Base-by-base conservation (phyloP, 2,329 filamentous ascomycete species). In the Sporothrix pseudoabietina region DNA sequence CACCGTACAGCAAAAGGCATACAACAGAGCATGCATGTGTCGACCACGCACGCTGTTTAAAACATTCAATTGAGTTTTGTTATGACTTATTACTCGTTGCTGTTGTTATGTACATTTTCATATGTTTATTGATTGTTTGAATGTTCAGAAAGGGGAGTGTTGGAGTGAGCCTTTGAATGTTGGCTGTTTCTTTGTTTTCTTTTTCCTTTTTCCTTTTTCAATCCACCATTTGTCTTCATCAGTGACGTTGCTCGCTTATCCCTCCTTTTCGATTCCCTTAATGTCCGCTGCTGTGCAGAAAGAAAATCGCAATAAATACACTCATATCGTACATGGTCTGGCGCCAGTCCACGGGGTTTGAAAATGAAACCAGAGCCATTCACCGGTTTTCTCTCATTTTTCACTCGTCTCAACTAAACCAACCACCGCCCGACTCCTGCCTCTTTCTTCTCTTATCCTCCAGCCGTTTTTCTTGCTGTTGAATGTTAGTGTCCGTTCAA, bases 391-490 rank as follows among this genome's bases (percentile, higher is more conserved):
- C 8, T 41, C 35, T 14, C 32, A 26, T 39, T 9, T 5, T 19
- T 39, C 30, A 35, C 14, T 44, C 4, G 14, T 7, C 14, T 44
- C 32, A 65, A 10, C 57, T 63, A 30, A 55, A 71, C 55, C 70
- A 71, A 4, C 55, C 30, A 19, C 55, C 44, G 8, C 26, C 66
- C 4, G 26, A 32, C 30, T 69, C 70, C 41, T 5, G 19, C 44
- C 39, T 63, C 22, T 16, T n/a, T 6, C 35, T 72, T 19, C 47
- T 30, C 39, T n/a, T 41, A 32, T 72, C 71, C 35, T 72, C 71
- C 16, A n/a, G 35, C 2, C 71, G 47, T 14, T 72, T 72, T 26
- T 72, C 71, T 32, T 57, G 22, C 61, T 72, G 61, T 26, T 14
- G 44, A 7, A n/a, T 14, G 8, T 55, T 57, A 49, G 61, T 14